Percentiles rank a stretch among this genome's conserved stretches.
Conservation (phyloP, 164 flowering plant species). For the Liquidambar formosana region DNA sequence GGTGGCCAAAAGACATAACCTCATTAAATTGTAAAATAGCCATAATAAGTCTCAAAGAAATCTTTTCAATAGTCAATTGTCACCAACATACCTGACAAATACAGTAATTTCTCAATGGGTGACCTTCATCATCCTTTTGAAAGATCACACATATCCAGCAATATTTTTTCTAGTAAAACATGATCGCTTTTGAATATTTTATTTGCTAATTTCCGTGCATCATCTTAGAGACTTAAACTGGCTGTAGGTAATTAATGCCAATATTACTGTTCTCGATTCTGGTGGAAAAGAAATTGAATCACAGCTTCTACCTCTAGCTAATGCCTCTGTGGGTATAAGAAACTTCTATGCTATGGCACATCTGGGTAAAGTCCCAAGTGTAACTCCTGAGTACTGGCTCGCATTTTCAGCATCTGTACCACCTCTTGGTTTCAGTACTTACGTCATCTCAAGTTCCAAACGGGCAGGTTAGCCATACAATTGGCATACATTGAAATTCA, state of each 20-base stretch:
- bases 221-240: conserved; percentile 10
- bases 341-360: conserved; percentile 67
- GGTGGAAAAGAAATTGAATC: conserved; percentile 65
- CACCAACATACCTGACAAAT: too few relatives aligned
- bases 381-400: conserved; percentile 71
- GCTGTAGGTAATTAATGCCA: conserved; percentile 58
- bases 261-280: conserved; percentile 63
- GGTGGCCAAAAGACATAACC: too few relatives aligned
- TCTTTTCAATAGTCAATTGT: too few relatives aligned
- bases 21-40: too few relatives aligned
- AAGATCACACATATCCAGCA: too few relatives aligned
- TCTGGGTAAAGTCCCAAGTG: conserved; percentile 47
- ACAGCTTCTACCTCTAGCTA: conserved; percentile 62
- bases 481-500: neutral
- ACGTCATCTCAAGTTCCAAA: conserved; percentile 50
- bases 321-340: conserved; percentile 43
- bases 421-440: conserved; percentile 92
- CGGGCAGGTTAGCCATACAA: conserved; percentile 40
- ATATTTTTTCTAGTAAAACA: too few relatives aligned
- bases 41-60: too few relatives aligned
- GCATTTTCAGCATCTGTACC: conserved; percentile 80
- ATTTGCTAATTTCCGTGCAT: too few relatives aligned
- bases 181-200: too few relatives aligned
- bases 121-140: too few relatives aligned
- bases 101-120: too few relatives aligned